Conservation (phyloP, 768 basidiomycete genomes). For the Amanita muscaria region DNA sequence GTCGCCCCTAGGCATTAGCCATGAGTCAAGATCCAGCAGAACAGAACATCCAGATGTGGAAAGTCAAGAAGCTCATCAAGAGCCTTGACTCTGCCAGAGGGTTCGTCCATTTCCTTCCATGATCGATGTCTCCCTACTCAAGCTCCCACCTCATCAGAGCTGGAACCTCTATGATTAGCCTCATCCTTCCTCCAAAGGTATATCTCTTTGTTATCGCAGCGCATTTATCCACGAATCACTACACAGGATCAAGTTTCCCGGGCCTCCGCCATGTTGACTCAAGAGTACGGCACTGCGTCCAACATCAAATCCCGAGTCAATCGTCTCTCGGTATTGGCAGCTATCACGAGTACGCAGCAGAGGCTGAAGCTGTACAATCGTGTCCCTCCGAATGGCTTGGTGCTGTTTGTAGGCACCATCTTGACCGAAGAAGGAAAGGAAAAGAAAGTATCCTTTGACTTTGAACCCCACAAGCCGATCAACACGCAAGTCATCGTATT, state of each 20-base stretch:
- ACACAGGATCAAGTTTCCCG: conserved; percentile 87
- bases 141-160: conserved; percentile 40
- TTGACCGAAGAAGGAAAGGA: conserved; percentile 98
- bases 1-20: conserved; percentile 32
- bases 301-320: conserved; percentile 99
- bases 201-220: conserved; percentile 14
- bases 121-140: conserved; percentile 16
- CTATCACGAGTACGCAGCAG: conserved; percentile 97
- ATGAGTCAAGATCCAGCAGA: conserved; percentile 85
- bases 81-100: conserved; percentile 92
- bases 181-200: conserved; percentile 93
- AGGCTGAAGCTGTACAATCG: conserved; percentile 94
- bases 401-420: conserved; percentile 97
- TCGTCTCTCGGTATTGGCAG: conserved; percentile 93
- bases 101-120: conserved; percentile 26
- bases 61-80: conserved; percentile 98
- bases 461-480: conserved; percentile 98
- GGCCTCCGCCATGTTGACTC: conserved; percentile 91
- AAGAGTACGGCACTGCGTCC: conserved; percentile 97
- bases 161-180: conserved; percentile 97
- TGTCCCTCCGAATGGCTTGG: conserved; percentile 93
- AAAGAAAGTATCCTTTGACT: conserved; percentile 98
- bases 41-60: conserved; percentile 97
- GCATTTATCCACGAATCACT: conserved; percentile 9
- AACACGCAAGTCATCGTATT: conserved; percentile 67